Base-by-base conservation (phyloP, 768 basidiomycete genomes). In the Tulasnella calospora region DNA sequence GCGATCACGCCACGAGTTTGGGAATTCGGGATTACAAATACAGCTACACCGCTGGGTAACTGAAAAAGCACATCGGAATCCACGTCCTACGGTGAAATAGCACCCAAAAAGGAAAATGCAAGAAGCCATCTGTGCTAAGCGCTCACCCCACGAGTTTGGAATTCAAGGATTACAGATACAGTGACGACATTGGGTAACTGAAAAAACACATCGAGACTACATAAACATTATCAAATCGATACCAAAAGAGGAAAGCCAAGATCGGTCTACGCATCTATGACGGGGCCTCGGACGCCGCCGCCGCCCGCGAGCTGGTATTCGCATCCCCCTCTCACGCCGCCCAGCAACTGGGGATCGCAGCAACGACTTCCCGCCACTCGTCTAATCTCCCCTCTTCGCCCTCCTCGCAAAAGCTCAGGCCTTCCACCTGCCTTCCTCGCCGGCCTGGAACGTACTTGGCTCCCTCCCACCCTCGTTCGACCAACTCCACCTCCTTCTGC, bases 311-410 rank as follows among this genome's bases (percentile, higher is more conserved):
- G 41, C 13, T 15, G 41, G 41, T 8, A 44, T 44, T 44, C 41
- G 41, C n/a, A n/a, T n/a, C n/a, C 15, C 15, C 44, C 15, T 15
- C 12, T 44, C 44, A 44, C 12, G 44, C 15, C 13, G 61, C 61
- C 95, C 95, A 96, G 81, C 89, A 90, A 2, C 93, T 92, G 57
- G 94, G 93, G 47, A 95, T 90, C 82, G 89, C 89, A 76, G 87
- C 86, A 40, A 93, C 88, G 12, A 89, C 89, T 47, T 89, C 86
- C 7, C 88, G 88, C 96, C 94, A 98, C 80, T 85, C 84, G 35
- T 85, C 85, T 76, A 95, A 84, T 55, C 94, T 87, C 2, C 92
- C 93, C 73, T 86, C 85, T 84, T 96, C 95, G 89, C 92, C 61
- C 9, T 88, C 85, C 83, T 92, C 93, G 13, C 95, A 85, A 81